Evolutionary conservation across 2,329 filamentous ascomycete genomes (phyloP).

Genomic region (Pyrenochaeta sp.): DNA sequence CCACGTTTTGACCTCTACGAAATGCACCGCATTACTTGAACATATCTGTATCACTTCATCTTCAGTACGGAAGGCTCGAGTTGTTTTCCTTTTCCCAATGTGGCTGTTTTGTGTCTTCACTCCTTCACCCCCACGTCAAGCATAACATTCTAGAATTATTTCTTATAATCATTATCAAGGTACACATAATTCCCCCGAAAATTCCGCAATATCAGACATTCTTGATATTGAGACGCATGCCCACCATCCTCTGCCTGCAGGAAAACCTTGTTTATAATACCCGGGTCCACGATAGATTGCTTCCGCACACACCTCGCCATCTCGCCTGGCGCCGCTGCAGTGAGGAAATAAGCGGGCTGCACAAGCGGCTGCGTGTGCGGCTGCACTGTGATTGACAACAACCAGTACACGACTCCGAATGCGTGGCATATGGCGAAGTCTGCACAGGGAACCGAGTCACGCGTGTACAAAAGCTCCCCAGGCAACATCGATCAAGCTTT

Average conservation of each 20-base stretch:
- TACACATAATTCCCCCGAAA: not conserved
- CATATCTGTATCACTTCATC: not conserved
- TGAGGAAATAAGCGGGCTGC: not conserved
- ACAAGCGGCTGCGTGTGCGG: conserved; percentile 4
- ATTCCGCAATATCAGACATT: not conserved
- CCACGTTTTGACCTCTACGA: not conserved
- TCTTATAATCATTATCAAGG: conserved; percentile 1
- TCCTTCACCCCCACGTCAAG: not conserved
- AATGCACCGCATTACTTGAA: not conserved
- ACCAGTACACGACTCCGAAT: not conserved
- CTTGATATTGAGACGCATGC: conserved; percentile 20
- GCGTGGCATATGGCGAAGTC: not conserved
- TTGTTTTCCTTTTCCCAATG: not conserved
- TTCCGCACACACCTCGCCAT: conserved; percentile 18
- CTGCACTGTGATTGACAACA: not conserved
- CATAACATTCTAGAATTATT: not conserved
- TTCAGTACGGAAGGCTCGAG: not conserved
- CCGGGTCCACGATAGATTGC: conserved; percentile 27
- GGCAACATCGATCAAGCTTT: not conserved
- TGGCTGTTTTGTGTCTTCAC: not conserved
- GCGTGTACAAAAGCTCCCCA: not conserved
- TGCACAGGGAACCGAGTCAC: not conserved
- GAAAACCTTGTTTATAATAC: conserved; percentile 37
- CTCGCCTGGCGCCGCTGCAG: conserved; percentile 2
- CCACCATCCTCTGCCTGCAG: conserved; percentile 7